phyloP scores from a whole-genome alignment of 371 early-diverging fungal species.

The Enterocytospora artemiae region DNA sequence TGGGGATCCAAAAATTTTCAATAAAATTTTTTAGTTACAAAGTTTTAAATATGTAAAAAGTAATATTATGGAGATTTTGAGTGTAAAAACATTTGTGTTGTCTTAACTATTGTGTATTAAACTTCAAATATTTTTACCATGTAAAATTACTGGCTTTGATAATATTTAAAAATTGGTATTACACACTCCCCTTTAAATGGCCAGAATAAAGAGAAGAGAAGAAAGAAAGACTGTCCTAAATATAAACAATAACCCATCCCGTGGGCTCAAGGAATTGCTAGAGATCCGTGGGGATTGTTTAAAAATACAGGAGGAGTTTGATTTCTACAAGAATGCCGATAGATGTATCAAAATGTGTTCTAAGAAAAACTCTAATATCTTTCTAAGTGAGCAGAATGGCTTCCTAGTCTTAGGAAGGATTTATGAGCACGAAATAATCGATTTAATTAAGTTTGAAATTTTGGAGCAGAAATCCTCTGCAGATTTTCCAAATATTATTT shows the following conservation, averaged over 20 bases:
- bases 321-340: constrained; percentile 10
- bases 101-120: neutral
- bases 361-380: constrained; percentile 25
- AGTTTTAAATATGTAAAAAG: constrained; percentile 16
- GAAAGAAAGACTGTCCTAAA: constrained; percentile 28
- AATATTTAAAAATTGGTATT: neutral
- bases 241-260: constrained; percentile 6
- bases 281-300: constrained; percentile 24
- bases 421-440: constrained; percentile 37
- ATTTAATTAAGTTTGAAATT: constrained; percentile 37
- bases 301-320: constrained; percentile 11
- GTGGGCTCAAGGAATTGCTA: constrained; percentile 23
- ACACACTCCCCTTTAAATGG: neutral
- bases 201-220: constrained; percentile 12
- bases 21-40: neutral
- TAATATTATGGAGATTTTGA: too few species aligned
- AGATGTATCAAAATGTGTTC: constrained; percentile 18
- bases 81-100: too few species aligned
- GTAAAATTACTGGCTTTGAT: neutral
- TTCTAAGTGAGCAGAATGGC: constrained; percentile 16
- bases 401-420: constrained; percentile 32
- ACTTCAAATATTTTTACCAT: neutral
- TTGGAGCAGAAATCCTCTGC: constrained; percentile 3
- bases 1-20: constrained; percentile 1
- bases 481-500: constrained; percentile 11